Conservation (phyloP, 257 asterid genomes). For the Avicennia marina region DNA sequence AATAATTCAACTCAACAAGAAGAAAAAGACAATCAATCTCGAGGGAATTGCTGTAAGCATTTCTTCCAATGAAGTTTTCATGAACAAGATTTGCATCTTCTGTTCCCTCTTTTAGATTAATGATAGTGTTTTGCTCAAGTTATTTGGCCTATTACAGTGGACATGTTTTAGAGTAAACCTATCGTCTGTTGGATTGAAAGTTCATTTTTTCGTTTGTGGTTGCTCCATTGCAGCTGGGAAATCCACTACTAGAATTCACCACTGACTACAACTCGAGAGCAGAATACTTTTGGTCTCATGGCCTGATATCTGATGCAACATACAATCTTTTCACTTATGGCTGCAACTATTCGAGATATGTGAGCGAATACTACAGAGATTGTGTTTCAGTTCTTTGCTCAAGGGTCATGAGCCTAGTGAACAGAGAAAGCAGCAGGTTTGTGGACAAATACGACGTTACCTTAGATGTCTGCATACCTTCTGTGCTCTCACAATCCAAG, state of each 20-base stretch:
- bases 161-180: neutral
- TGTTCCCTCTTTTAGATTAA: neutral
- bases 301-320: constrained; percentile 63
- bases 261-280: constrained; percentile 66
- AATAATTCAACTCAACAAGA: constrained; percentile 50
- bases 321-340: constrained; percentile 45
- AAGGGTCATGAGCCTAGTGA: constrained; percentile 48
- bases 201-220: neutral
- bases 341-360: constrained; percentile 65
- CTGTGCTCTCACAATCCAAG: constrained; percentile 62
- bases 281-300: constrained; percentile 77
- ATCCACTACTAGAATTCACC: constrained; percentile 64
- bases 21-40: constrained; percentile 42
- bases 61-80: neutral
- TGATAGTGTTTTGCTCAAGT: neutral
- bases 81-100: neutral
- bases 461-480: constrained; percentile 65
- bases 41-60: constrained; percentile 66
- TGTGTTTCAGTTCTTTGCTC: constrained; percentile 45
- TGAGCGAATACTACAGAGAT: constrained; percentile 52
- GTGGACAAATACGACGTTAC: constrained; percentile 70
- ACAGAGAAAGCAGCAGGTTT: constrained; percentile 54
- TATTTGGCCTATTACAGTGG: neutral
- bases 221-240: constrained; percentile 52
- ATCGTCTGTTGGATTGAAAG: no score